Base-by-base conservation (phyloP, 2,329 filamentous ascomycete genomes). In the Sarocladium kiliense region DNA sequence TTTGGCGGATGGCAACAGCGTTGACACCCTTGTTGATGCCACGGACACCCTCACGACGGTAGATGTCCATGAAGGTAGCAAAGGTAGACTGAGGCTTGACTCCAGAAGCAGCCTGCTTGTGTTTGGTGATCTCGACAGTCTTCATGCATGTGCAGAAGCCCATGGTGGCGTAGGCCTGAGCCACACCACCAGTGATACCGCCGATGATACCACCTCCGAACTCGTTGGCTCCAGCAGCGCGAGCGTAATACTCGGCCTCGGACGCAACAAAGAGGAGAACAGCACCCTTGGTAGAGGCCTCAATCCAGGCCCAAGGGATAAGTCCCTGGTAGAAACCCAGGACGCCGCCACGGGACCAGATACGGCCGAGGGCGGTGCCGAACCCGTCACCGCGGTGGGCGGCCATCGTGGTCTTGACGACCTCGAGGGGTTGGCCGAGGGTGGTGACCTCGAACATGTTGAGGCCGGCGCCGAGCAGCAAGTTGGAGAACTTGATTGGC, bases 61-160 rank as follows among this genome's bases (percentile, higher is more conserved):
- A 99, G 74, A 99, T 99, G 69, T 89, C 87, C 87, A 93, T 94
- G 75, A 99, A 99, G 57, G 94, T 97, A 64, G 85, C 82, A 73
- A 96, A 95, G 62, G 94, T 97, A 66, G 90, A 86, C n/a, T 85
- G 89, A 23, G 91, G 89, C 77, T 91, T 90, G 62, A 87, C 84
- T 64, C 94, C 94, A 42, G 85, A 63, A 32, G 90, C 87, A 14
- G 90, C 91, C 68, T 94, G 80, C 84, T 97, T 97, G 81, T 94
- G 88, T 78, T 97, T 95, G 69, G 94, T 99, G 76, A 99, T 99
- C 76, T 99, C 94, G 63, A 97, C 94, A 61, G 94, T 99, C 86
- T 99, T 99, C 94, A 99, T 99, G 84, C 94, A 99, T 59, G 94
- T 99, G 78, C 94, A 99, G 86, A 99, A 99, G 64, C 94, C 94